These are phyloP conservation scores for Neoscytalidium dimidiatum DNA, from an alignment of 2,329 filamentous ascomycete genomes.

Conservation along the genomic window DNA sequence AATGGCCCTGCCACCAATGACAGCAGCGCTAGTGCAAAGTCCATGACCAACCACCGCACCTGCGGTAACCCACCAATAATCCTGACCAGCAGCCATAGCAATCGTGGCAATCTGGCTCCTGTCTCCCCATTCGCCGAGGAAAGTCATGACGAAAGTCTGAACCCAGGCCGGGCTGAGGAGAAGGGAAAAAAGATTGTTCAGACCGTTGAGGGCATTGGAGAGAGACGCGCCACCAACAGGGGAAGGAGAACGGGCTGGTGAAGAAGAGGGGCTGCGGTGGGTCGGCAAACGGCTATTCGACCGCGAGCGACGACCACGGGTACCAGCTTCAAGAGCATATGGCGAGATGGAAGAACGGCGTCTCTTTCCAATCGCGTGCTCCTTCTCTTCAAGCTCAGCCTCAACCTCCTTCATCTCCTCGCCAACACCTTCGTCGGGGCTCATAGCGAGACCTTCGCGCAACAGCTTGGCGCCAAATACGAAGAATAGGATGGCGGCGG, in stretches of 20 bases:
- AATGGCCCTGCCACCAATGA: conserved; percentile 88
- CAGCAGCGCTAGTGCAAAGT: conserved; percentile 86
- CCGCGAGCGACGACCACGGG: conserved; percentile 68
- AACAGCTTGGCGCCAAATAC: conserved; percentile 85
- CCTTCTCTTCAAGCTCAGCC: conserved; percentile 89
- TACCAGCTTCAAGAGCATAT: conserved; percentile 77
- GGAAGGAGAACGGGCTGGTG: conserved; percentile 45
- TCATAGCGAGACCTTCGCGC: conserved; percentile 85
- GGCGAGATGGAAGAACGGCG: conserved; percentile 70
- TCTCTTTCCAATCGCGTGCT: conserved; percentile 70
- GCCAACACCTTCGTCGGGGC: conserved; percentile 84
- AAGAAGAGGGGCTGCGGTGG: conserved; percentile 73
- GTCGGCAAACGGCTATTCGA: conserved; percentile 77
- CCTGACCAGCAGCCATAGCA: conserved; percentile 96
- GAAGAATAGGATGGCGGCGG: conserved; percentile 83
- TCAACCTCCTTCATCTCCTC: conserved; percentile 99
- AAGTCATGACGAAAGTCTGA: conserved; percentile 98
- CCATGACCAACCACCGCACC: conserved; percentile 85
- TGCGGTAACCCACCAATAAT: conserved; percentile 98
- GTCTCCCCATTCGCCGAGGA: conserved; percentile 97
- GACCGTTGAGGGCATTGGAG: conserved; percentile 59
- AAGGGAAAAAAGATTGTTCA: conserved; percentile 84
- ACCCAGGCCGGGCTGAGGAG: conserved; percentile 96
- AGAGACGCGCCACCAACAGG: conserved; percentile 51
- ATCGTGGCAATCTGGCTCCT: conserved; percentile 97